These are phyloP conservation scores for Trametes cinnabarina DNA, from an alignment of 768 basidiomycete genomes.

Conservation along the genomic window DNA sequence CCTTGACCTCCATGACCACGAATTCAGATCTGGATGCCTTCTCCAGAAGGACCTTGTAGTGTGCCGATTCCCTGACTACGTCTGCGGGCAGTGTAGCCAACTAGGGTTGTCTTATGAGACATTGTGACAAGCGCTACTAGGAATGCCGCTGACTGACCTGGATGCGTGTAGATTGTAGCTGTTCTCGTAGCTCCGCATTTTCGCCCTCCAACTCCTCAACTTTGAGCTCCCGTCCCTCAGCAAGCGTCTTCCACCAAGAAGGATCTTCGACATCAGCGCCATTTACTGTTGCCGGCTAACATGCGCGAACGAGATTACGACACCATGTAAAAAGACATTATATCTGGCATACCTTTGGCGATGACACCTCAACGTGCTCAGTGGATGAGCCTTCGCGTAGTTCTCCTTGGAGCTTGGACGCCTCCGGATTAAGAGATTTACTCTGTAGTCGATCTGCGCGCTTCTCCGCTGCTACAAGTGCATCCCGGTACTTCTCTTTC, in stretches of 20 bases:
- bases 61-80: conserved; percentile 43
- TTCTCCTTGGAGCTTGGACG: conserved; percentile 25
- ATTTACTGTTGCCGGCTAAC: conserved; percentile 43
- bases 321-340: neutral
- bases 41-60: conserved; percentile 57
- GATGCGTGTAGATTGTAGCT: conserved; percentile 43
- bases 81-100: conserved; percentile 42
- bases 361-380: conserved; percentile 45
- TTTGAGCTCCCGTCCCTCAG: conserved; percentile 39
- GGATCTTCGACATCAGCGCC: conserved; percentile 30
- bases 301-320: neutral
- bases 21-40: conserved; percentile 50
- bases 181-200: conserved; percentile 42
- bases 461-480: conserved; percentile 27
- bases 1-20: conserved; percentile 38
- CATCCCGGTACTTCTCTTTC: conserved; percentile 25
- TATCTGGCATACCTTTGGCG: conserved; percentile 69
- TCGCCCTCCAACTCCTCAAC: conserved; percentile 50
- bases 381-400: conserved; percentile 45
- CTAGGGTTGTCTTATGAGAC: neutral
- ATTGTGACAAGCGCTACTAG: too few relatives aligned
- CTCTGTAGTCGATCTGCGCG: conserved; percentile 28
- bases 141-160: conserved; percentile 37
- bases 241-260: conserved; percentile 41
- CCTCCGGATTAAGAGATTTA: conserved; percentile 15